phyloP scores from a whole-genome alignment of 805 yeast species.

The Candida insectorum region DNA sequence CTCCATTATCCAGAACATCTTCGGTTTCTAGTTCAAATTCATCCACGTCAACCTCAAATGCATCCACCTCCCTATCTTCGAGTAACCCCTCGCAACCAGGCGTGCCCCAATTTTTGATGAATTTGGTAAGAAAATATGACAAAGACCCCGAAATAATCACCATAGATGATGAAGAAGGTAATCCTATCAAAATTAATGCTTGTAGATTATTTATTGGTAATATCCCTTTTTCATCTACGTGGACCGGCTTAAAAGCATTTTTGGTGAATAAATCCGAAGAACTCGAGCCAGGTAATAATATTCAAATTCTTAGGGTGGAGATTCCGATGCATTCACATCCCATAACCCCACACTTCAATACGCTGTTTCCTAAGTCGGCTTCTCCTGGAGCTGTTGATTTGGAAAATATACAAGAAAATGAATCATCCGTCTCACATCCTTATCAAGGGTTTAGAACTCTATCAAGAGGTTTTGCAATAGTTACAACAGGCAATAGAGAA shows the following conservation, averaged over 20 bases:
- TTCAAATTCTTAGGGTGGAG: constrained; percentile 33
- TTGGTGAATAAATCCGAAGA: constrained; percentile 20
- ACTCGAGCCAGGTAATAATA: constrained; percentile 22
- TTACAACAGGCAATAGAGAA: constrained; percentile 43
- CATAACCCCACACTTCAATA: too few relatives aligned
- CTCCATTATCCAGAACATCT: not conserved
- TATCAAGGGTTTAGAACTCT: constrained; percentile 1
- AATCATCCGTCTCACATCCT: not conserved
- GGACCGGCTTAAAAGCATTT: constrained; percentile 30
- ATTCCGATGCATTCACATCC: constrained; percentile 35
- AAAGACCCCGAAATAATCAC: constrained; percentile 12
- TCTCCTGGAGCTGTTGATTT: not conserved
- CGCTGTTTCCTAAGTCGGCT: too few relatives aligned
- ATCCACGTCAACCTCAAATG: not conserved
- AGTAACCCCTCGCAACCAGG: constrained; percentile 7
- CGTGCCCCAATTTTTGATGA: constrained; percentile 26
- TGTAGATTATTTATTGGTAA: constrained; percentile 53
- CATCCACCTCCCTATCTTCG: not conserved
- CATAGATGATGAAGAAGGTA: constrained; percentile 22
- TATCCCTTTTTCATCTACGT: constrained; percentile 46
- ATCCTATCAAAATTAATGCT: constrained; percentile 35
- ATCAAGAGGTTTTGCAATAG: constrained; percentile 64
- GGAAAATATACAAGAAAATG: not conserved
- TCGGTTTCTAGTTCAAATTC: not conserved
- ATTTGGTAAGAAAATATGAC: constrained; percentile 14